Base-by-base conservation (phyloP, 106 monocot genomes). In the Dendrobium officinale region DNA sequence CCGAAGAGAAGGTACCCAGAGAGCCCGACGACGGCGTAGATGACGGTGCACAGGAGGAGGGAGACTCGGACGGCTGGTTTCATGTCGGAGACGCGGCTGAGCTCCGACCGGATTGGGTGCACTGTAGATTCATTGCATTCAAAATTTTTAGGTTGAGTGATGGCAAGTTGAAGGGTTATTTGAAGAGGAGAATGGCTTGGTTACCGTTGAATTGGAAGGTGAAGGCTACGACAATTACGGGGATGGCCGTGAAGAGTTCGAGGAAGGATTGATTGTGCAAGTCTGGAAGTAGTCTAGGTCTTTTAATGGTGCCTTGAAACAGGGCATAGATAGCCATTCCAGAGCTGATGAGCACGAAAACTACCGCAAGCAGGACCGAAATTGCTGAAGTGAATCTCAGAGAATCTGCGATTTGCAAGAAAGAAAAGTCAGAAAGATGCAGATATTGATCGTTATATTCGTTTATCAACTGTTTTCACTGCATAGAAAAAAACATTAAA, bases 161-260 rank as follows among this genome's bases (percentile, higher is more conserved):
- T 6, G 58, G 10, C 4, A 61, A 22, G 51, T 13, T 51, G 51
- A 51, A 51, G 10, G 51, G 13, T 44, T 44, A 37, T 37, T 44
- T 55, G 55, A 55, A 13, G 13, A 3, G 19, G 55, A 55, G 16
- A 61, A 0, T 61, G 61, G 5, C 3, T 15, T 1, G 15, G 37
- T 79, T 80, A 95, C 94, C 90, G 19, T 95, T 95, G 87, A 95
- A 95, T 79, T 95, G 94, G 86, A 95, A 95, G 48, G 94, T 95
- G 90, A 95, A 95, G 51, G 94, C 90, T 20, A 92, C 78, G 77
- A 95, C 92, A 29, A 95, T 85, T 78, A 95, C 90, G 0, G 94
- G 94, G 73, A 92, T 80, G 16, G 94, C 87, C 33, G 92, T 92
- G 88, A 95, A 90, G 72, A 95, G 86, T 42, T 95, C 83, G 75